Percentiles rank a stretch among this genome's conserved stretches.
Evolutionary conservation across 495 filamentous ascomycete species (phyloP).

Genomic region (Neurospora cerealis): DNA sequence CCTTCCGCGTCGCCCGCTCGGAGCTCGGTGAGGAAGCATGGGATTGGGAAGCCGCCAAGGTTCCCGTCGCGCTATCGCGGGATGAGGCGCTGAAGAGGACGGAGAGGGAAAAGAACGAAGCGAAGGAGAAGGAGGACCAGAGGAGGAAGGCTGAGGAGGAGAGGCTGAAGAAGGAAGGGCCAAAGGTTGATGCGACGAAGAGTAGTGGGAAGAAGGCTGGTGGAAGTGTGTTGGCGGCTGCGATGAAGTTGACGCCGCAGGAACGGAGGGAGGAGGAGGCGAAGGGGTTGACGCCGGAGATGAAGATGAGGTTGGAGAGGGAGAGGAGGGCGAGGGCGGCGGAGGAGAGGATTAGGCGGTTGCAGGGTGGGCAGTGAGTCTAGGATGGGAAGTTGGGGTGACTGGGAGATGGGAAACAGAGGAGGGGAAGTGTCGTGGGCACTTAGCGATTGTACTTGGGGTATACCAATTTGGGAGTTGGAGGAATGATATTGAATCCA

Average conservation of each 20-base stretch:
- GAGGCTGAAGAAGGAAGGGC: constrained; percentile 43
- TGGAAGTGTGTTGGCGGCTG: constrained; percentile 35
- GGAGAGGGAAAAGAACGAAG: constrained; percentile 50
- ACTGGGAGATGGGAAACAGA: background rate
- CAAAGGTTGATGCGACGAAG: constrained; percentile 21
- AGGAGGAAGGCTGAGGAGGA: constrained; percentile 58
- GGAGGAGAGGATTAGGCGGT: constrained; percentile 68
- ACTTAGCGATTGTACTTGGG: background rate
- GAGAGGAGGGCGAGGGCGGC: constrained; percentile 76
- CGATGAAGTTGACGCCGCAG: constrained; percentile 53
- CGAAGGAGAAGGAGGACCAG: constrained; percentile 52
- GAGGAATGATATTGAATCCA: too few species aligned
- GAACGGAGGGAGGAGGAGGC: constrained; percentile 75
- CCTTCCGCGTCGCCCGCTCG: constrained; percentile 77
- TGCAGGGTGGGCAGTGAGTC: constrained; percentile 34
- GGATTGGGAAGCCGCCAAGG: constrained; percentile 68
- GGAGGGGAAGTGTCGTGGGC: background rate
- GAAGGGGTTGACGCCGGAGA: constrained; percentile 75
- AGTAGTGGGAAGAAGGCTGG: constrained; percentile 24
- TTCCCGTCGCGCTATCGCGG: constrained; percentile 60
- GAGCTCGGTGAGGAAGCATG: constrained; percentile 68
- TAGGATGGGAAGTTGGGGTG: background rate
- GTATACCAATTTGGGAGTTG: background rate
- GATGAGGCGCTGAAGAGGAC: constrained; percentile 57
- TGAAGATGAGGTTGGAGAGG: constrained; percentile 68